These are phyloP conservation scores for Erodium texanum DNA, from an alignment of 441 rosid species.

Conservation along the genomic window DNA sequence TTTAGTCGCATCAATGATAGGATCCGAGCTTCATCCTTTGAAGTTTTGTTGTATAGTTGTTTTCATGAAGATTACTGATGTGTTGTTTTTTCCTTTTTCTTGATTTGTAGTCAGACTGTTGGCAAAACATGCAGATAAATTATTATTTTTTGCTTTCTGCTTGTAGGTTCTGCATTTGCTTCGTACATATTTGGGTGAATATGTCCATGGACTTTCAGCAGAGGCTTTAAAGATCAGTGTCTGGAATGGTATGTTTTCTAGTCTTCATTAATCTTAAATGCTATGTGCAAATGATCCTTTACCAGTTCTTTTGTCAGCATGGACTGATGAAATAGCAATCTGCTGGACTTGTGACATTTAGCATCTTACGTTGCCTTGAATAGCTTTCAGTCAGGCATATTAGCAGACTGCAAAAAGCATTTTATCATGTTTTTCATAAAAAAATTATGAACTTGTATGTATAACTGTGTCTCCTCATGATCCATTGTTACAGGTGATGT, in stretches of 20 bases:
- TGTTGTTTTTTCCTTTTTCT: too few relatives aligned
- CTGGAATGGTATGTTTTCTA: conserved; percentile 67
- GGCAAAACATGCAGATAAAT: not conserved
- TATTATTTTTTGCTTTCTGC: conserved; percentile 4
- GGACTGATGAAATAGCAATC: not conserved
- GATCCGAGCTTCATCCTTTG: not conserved
- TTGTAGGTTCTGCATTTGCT: conserved; percentile 89
- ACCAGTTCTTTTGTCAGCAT: conserved; percentile 12
- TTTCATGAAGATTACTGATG: too few relatives aligned
- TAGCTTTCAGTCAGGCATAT: not conserved
- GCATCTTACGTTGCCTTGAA: not conserved
- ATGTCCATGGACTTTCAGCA: conserved; percentile 83
- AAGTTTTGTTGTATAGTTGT: not conserved
- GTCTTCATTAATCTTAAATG: conserved; percentile 2
- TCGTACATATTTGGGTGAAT: conserved; percentile 92
- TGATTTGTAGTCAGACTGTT: too few relatives aligned
- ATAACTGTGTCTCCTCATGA: not conserved
- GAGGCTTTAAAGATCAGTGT: conserved; percentile 96
- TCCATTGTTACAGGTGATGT: conserved; percentile 64
- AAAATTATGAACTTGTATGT: not conserved
- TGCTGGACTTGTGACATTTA: not conserved
- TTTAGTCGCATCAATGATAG: not conserved
- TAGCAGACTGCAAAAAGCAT: not conserved
- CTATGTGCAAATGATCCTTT: conserved; percentile 8
- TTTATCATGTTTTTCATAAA: not conserved